These are phyloP conservation scores for Limtongia smithiae DNA, from an alignment of 805 yeast genomes.

Conservation along the genomic window DNA sequence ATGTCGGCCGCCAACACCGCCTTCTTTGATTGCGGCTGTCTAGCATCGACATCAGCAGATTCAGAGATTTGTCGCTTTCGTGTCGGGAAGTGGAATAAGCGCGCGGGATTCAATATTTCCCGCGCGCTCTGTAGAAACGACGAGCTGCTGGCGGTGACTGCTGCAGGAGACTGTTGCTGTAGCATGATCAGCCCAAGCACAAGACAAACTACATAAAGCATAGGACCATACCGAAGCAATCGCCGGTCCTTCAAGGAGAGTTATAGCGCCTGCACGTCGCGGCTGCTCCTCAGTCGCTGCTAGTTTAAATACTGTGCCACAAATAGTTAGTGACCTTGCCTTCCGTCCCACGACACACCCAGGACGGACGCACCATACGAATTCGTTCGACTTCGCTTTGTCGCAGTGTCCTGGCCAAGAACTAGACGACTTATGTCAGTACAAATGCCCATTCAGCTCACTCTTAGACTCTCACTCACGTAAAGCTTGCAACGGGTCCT, in stretches of 20 bases:
- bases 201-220: no score
- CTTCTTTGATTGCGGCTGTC: no score
- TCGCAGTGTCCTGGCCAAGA: constrained; percentile 17
- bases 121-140: constrained; percentile 9
- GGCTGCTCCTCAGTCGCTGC: constrained; percentile 23
- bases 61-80: constrained; percentile 15
- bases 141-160: background rate
- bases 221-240: no score
- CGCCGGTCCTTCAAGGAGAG: constrained; percentile 20
- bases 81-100: constrained; percentile 18
- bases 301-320: constrained; percentile 12
- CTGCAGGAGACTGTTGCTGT: background rate
- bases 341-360: background rate
- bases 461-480: background rate
- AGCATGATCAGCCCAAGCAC: background rate
- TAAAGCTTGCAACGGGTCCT: constrained; percentile 68
- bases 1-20: no score
- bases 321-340: background rate
- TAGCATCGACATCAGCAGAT: background rate
- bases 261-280: constrained; percentile 20
- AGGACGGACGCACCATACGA: constrained; percentile 15
- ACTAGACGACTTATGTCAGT: constrained; percentile 6
- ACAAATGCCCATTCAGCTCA: constrained; percentile 4
- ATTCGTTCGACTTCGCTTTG: constrained; percentile 22
- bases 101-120: constrained; percentile 17